These are phyloP conservation scores for Boletus semigastroideus DNA, from an alignment of 1,284 basidiomycete species.

Conservation along the genomic window DNA sequence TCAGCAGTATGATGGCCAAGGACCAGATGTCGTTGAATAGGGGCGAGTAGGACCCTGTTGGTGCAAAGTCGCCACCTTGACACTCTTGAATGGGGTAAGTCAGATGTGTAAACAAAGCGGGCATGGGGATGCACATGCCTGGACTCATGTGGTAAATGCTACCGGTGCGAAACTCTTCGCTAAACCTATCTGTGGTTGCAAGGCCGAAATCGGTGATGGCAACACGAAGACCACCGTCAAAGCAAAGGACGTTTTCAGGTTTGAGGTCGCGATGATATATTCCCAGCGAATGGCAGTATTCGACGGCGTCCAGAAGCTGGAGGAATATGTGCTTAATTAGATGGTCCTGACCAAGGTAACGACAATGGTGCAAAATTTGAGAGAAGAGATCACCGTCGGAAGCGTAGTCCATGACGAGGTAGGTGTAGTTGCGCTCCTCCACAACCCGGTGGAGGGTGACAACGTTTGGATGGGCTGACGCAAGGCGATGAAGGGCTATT, in stretches of 20 bases:
- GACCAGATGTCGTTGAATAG: constrained; percentile 97
- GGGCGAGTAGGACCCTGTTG: constrained; percentile 77
- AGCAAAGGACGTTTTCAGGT: constrained; percentile 96
- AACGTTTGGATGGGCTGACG: constrained; percentile 83
- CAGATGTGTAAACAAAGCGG: constrained; percentile 8
- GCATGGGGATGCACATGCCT: constrained; percentile 50
- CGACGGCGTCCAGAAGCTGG: constrained; percentile 92
- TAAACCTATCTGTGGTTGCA: constrained; percentile 86
- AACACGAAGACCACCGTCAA: constrained; percentile 75
- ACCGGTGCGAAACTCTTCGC: constrained; percentile 93
- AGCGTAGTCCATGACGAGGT: constrained; percentile 76
- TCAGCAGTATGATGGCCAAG: constrained; percentile 93
- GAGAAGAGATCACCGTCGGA: constrained; percentile 91
- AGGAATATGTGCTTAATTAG: constrained; percentile 88
- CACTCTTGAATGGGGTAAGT: constrained; percentile 62
- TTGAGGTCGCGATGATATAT: constrained; percentile 98
- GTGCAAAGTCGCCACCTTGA: constrained; percentile 80
- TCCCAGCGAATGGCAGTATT: constrained; percentile 83
- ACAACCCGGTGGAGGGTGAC: constrained; percentile 89
- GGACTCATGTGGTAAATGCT: constrained; percentile 97
- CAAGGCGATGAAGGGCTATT: constrained; percentile 85
- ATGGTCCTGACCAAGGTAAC: constrained; percentile 75
- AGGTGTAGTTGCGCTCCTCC: constrained; percentile 69
- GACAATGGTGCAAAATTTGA: constrained; percentile 73
- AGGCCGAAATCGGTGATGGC: constrained; percentile 97